phyloP scores from a whole-genome alignment of 345 rosid genomes.

The Punica granatum region DNA sequence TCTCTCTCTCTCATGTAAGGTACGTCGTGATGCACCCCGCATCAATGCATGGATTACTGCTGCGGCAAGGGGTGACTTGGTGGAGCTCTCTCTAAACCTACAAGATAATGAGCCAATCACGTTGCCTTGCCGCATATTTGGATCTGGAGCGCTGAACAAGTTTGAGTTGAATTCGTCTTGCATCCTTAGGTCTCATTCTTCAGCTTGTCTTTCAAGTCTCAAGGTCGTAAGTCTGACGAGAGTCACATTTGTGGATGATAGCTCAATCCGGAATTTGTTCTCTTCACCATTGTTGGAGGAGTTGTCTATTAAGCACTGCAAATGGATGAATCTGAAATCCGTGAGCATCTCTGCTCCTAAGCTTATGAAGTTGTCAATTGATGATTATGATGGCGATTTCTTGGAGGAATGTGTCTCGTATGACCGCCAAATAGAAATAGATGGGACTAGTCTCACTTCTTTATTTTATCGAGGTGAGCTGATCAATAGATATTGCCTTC shows the following conservation, averaged over 20 bases:
- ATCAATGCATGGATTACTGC: slow-evolving; percentile 5
- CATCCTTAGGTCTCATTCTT: slow-evolving; percentile 2
- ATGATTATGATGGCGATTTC: not conserved
- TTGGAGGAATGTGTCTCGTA: not conserved
- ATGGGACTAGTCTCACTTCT: not conserved
- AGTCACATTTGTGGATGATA: not conserved
- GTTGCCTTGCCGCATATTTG: not conserved
- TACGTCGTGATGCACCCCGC: not conserved
- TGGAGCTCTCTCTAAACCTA: not conserved
- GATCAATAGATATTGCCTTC: not conserved
- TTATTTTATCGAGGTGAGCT: slow-evolving; percentile 4
- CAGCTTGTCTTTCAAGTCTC: not conserved
- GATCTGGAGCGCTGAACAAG: not conserved
- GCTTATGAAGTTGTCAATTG: not conserved
- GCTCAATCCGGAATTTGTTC: not conserved
- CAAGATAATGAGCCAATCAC: not conserved
- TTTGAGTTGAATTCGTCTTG: not conserved
- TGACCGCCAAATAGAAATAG: not conserved
- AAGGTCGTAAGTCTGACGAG: not conserved
- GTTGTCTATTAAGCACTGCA: not conserved
- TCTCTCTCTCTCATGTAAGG: slow-evolving; percentile 4
- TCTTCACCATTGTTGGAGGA: not conserved
- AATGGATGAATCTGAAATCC: not conserved
- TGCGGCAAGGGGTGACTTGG: not conserved
- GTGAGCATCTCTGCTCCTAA: slow-evolving; percentile 5